Conservation (phyloP, 192 early-diverging fungal genomes). For the Oehlia diaphana region DNA sequence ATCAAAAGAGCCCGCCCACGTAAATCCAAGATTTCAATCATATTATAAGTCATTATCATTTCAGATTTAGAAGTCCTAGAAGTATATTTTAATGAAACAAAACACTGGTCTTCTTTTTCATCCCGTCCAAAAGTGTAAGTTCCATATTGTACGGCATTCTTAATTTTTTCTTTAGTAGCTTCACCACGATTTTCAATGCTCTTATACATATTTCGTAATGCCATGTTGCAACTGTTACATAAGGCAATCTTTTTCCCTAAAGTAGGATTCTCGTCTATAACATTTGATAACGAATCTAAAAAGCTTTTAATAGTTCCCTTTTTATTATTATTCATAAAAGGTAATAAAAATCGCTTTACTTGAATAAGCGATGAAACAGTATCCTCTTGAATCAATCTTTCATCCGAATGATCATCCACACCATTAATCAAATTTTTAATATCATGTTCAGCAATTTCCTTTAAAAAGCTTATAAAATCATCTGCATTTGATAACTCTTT, state of each 20-base stretch:
- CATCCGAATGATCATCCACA: slow-evolving; percentile 31
- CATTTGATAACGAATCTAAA: neutral
- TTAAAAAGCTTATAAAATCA: neutral
- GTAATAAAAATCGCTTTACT: slow-evolving; percentile 27
- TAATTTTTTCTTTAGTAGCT: neutral
- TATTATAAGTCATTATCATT: neutral
- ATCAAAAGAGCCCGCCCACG: slow-evolving; percentile 30
- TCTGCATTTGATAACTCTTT: neutral
- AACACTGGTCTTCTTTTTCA: slow-evolving; percentile 1
- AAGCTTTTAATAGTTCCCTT: neutral
- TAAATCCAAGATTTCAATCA: slow-evolving; percentile 28
- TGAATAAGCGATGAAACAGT: slow-evolving; percentile 21
- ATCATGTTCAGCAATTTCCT: slow-evolving; percentile 11
- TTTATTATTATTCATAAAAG: neutral
- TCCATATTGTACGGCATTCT: slow-evolving; percentile 26
- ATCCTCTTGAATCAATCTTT: slow-evolving; percentile 28
- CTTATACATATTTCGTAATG: slow-evolving; percentile 22
- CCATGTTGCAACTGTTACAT: slow-evolving; percentile 24
- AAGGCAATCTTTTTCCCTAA: slow-evolving; percentile 11
- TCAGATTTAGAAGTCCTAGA: neutral
- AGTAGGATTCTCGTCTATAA: neutral
- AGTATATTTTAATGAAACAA: slow-evolving; percentile 15
- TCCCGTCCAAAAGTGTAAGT: slow-evolving; percentile 24
- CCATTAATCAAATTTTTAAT: slow-evolving; percentile 35
- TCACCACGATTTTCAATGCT: slow-evolving; percentile 12